Percentiles rank a stretch among this genome's conserved stretches.
phyloP scores from a whole-genome alignment of 2,329 filamentous ascomycete species.

The Aspergillus vadensis region DNA sequence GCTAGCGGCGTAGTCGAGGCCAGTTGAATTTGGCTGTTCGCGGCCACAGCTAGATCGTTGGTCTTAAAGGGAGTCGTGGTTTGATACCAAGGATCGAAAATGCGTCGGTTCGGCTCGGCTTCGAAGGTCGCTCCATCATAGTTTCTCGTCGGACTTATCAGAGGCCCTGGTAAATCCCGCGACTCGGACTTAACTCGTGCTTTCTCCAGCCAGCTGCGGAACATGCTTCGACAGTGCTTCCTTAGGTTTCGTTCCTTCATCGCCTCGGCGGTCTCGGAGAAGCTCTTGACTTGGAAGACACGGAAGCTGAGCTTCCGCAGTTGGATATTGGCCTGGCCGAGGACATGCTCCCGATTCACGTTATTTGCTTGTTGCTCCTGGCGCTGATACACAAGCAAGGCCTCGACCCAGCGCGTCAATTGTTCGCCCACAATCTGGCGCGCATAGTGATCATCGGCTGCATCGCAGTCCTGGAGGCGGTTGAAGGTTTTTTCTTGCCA shows the following conservation, averaged over 20 bases:
- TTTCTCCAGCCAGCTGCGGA: constrained; percentile 57
- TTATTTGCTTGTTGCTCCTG: constrained; percentile 49
- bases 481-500: constrained; percentile 48
- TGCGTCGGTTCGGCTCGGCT: constrained; percentile 25
- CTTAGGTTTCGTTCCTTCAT: constrained; percentile 56
- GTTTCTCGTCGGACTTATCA: constrained; percentile 30
- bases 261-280: constrained; percentile 55
- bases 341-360: constrained; percentile 50
- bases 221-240: constrained; percentile 57
- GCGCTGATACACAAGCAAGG: constrained; percentile 34
- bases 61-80: constrained; percentile 41
- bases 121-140: constrained; percentile 20
- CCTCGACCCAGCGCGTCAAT: constrained; percentile 42
- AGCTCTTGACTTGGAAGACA: constrained; percentile 57
- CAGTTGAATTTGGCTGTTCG: constrained; percentile 29
- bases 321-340: constrained; percentile 49
- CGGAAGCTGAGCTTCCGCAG: constrained; percentile 61
- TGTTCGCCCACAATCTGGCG: constrained; percentile 42
- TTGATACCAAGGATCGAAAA: constrained; percentile 42
- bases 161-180: constrained; percentile 32
- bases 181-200: constrained; percentile 36
- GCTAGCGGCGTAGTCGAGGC: constrained; percentile 40
- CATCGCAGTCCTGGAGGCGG: constrained; percentile 36
- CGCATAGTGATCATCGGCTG: constrained; percentile 43
- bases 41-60: constrained; percentile 36